These are phyloP conservation scores for Bruguiera sexangula DNA, from an alignment of 345 rosid genomes.

Conservation along the genomic window DNA sequence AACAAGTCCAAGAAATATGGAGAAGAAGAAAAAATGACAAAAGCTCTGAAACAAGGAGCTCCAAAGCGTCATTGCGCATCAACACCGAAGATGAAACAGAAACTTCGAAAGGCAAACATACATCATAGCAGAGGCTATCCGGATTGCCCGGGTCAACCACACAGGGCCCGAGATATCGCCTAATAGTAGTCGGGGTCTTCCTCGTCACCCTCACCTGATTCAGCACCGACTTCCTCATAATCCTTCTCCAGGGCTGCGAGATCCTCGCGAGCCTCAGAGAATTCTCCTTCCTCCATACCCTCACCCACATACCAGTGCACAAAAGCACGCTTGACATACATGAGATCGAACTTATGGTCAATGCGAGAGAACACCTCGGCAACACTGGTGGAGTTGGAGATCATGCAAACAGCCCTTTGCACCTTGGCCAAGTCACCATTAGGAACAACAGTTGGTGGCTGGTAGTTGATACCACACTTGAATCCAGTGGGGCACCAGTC, in stretches of 20 bases:
- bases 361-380: slow-evolving; percentile 30
- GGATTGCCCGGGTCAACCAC: not conserved
- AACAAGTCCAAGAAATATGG: not conserved
- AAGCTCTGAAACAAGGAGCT: too few relatives aligned
- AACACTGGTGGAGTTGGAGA: slow-evolving; percentile 31
- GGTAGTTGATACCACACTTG: slow-evolving; percentile 35
- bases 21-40: not conserved
- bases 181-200: slow-evolving; percentile 16
- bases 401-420: slow-evolving; percentile 32
- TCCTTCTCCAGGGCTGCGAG: slow-evolving; percentile 34
- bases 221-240: slow-evolving; percentile 27
- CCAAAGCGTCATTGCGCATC: too few relatives aligned
- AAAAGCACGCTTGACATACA: slow-evolving; percentile 30
- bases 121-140: not conserved
- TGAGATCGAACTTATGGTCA: slow-evolving; percentile 28
- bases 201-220: slow-evolving; percentile 24
- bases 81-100: too few relatives aligned
- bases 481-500: slow-evolving; percentile 35
- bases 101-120: too few relatives aligned
- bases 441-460: slow-evolving; percentile 32
- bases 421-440: slow-evolving; percentile 31
- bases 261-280: slow-evolving; percentile 33
- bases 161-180: not conserved
- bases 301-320: slow-evolving; percentile 34
- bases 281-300: slow-evolving; percentile 34